Base-by-base conservation (phyloP, 768 basidiomycete genomes). In the Amanita pseudoporphyria region DNA sequence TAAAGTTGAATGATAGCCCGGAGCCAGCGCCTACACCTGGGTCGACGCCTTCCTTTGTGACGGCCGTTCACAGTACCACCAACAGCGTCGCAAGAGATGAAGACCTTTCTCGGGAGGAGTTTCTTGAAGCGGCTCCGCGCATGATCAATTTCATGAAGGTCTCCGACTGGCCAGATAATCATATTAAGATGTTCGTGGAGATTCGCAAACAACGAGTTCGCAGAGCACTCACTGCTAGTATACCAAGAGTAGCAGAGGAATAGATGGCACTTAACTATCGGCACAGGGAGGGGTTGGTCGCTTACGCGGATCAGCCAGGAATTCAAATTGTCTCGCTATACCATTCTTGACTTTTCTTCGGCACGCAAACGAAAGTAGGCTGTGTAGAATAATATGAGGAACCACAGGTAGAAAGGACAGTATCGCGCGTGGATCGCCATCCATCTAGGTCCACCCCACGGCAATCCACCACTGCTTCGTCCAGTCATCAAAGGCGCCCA, bases 1-100 rank as follows among this genome's bases (percentile, higher is more conserved):
- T n/a, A n/a, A 57, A 24, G 48, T 37, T 9, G 59, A 54, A 21
- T 53, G 32, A 50, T 44, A 58, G 57, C 52, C 54, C 30, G 55
- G 58, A 51, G 55, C n/a, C n/a, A n/a, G n/a, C n/a, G n/a, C n/a
- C n/a, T n/a, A n/a, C n/a, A n/a, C n/a, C n/a, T n/a, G n/a, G n/a
- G n/a, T n/a, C n/a, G n/a, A n/a, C n/a, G n/a, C n/a, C n/a, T n/a
- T n/a, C n/a, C n/a, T n/a, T n/a, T n/a, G n/a, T n/a, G n/a, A n/a
- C n/a, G n/a, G n/a, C n/a, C n/a, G n/a, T n/a, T n/a, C n/a, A n/a
- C n/a, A n/a, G n/a, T n/a, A n/a, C n/a, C n/a, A n/a, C n/a, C n/a
- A n/a, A 36, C 9, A 45, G 26, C 2, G 2, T 32, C 7, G 3
- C 45, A 9, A 31, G 19, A 10, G 45, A 45, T 26, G 28, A 31